A percentile compares a stretch with the other conserved stretches of the same genome.
Evolutionary conservation across 352 stramenopile species (phyloP).

Genomic region (Globisporangium polare): DNA sequence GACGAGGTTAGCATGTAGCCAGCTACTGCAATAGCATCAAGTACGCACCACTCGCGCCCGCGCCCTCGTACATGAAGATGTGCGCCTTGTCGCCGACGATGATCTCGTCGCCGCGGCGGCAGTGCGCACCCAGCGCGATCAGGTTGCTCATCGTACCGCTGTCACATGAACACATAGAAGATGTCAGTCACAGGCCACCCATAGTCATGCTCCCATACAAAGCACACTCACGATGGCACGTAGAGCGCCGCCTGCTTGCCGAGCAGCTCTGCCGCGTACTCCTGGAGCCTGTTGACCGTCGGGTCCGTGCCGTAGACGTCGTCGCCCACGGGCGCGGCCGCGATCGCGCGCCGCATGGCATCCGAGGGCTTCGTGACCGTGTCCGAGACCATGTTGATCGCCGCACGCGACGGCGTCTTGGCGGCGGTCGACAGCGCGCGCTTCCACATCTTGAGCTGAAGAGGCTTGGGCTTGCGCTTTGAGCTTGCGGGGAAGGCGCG

Average conservation of each 20-base stretch:
- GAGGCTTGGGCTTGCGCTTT: too few relatives aligned
- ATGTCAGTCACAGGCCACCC: too few relatives aligned
- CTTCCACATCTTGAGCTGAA: conserved; percentile 10
- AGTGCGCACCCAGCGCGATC: conserved; percentile 93
- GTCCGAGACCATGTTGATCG: conserved; percentile 95
- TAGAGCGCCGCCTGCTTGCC: conserved; percentile 95
- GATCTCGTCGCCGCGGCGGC: conserved; percentile 90
- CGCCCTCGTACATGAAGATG: conserved; percentile 97
- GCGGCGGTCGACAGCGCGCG: conserved; percentile 7
- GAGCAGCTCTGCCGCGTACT: conserved; percentile 88
- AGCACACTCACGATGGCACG: conserved; percentile 84
- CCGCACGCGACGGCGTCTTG: background rate
- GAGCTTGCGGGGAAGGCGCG: background rate
- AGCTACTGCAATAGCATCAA: background rate
- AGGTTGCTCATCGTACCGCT: conserved; percentile 98
- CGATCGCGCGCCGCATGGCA: conserved; percentile 92
- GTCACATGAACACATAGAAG: background rate
- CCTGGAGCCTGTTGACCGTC: conserved; percentile 92
- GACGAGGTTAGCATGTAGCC: background rate
- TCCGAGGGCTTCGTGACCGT: conserved; percentile 93
- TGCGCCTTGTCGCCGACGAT: conserved; percentile 95
- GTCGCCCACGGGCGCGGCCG: conserved; percentile 70
- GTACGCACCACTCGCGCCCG: conserved; percentile 70
- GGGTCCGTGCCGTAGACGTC: conserved; percentile 88
- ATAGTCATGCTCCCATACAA: background rate